Base-by-base conservation (phyloP, 495 filamentous ascomycete genomes). In the Viridothelium virens region DNA sequence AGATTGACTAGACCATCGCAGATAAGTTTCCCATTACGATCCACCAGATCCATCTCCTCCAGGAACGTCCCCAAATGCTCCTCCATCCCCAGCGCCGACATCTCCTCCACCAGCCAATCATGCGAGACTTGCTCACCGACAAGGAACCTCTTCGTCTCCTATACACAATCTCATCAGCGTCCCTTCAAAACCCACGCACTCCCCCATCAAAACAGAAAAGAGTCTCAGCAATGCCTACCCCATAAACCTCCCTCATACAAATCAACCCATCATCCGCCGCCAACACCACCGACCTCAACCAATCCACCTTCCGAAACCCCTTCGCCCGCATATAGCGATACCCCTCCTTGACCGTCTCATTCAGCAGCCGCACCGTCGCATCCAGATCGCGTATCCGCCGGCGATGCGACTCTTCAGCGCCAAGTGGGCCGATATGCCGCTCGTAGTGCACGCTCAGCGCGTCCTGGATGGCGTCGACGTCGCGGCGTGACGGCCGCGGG, bases 231-330 rank as follows among this genome's bases (percentile, higher is more conserved):
- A 25, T 25, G 25, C 53, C 1, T 59, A 59, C 53, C 53, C 53
- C 33, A 36, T 59, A 59, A 11, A 59, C n/a, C 25, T 59, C 31
- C 31, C 53, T 59, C 53, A 59, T 34, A 36, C 25, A 3, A 7
- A 59, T 59, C 53, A 59, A 59, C 53, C 53, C 53, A 36, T 59
- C 53, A 36, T 59, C 53, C 2, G 53, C 53, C 53, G 53, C n/a
- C 53, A 59, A 36, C 53, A 36, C 53, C 53, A 59, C 36, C 25
- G 53, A 59, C 25, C 53, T 18, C 7, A 34, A 59, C 6, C 33
- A 34, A 59, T 59, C 53, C 31, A 36, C 25, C 31, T 59, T 36
- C 7, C 53, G 18, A 33, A 34, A 18, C 25, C 31, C 31, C 53
- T 33, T 18, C 18, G 7, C 25, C 7, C n/a, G 11, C 53, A 59